Conservation (phyloP, 2,329 filamentous ascomycete species). For the Fusarium fracticaudum region DNA sequence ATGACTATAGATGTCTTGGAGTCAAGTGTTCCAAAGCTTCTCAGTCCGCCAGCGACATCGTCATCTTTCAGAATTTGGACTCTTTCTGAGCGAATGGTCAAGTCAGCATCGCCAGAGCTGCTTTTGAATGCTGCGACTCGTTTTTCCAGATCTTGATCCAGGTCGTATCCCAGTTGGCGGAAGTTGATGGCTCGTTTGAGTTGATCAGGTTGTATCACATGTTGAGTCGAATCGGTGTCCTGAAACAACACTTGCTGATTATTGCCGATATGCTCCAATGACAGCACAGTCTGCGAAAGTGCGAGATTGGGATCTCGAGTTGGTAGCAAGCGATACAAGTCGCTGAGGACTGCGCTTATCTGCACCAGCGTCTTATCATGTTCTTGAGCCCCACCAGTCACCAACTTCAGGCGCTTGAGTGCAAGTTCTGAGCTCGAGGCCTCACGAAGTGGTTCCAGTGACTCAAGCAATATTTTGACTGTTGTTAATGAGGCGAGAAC, state of each 20-base stretch:
- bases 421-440: not conserved
- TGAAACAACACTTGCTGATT: not conserved
- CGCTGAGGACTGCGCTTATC: not conserved
- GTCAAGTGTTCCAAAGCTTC: not conserved
- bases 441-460: not conserved
- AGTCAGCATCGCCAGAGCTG: not conserved
- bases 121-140: not conserved
- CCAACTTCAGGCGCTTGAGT: not conserved
- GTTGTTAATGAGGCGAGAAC: not conserved
- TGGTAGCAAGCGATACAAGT: not conserved
- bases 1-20: not conserved
- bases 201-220: not conserved
- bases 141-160: not conserved
- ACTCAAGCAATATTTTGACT: not conserved
- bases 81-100: not conserved
- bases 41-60: not conserved
- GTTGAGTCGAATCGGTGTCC: not conserved
- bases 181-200: not conserved
- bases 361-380: not conserved
- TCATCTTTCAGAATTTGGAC: not conserved
- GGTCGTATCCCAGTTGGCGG: not conserved
- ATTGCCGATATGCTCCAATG: not conserved
- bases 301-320: not conserved
- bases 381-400: not conserved
- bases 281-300: not conserved